phyloP scores from a whole-genome alignment of 139 green algal genomes.

The Closterium sp. region DNA sequence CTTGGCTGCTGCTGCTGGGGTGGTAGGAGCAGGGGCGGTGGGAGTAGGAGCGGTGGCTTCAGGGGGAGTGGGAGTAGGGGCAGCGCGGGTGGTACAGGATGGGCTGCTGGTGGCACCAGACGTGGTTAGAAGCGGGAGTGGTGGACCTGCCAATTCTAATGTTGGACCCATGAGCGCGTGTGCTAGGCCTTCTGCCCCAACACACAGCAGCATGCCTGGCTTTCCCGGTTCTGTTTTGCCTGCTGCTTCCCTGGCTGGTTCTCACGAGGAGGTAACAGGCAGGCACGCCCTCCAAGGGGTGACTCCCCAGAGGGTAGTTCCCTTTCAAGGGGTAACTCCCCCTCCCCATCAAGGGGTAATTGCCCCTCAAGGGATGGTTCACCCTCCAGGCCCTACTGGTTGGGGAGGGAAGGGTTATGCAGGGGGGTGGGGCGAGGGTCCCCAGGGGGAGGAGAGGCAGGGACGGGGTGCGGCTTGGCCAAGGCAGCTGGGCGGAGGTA shows the following conservation, averaged over 20 bases:
- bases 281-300: background rate
- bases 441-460: background rate
- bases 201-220: background rate
- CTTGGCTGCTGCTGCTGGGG: background rate
- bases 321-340: background rate
- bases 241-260: background rate
- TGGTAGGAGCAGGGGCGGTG: background rate
- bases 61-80: too few relatives aligned
- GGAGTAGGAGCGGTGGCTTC: background rate
- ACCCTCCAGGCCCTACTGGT: background rate
- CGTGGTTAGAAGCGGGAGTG: background rate
- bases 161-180: background rate
- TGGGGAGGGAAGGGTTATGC: background rate
- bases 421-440: background rate
- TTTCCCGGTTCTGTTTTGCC: background rate
- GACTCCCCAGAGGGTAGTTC: background rate
- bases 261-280: background rate
- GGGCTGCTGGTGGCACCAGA: background rate
- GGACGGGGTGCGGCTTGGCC: background rate
- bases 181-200: background rate
- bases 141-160: background rate
- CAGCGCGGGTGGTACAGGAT: background rate
- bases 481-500: background rate
- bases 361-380: background rate
- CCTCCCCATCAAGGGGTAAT: background rate